A percentile compares a stretch with the other conserved stretches of the same genome.
Evolutionary conservation across 2,329 filamentous ascomycete genomes (phyloP).

Genomic region (Alternaria panax): DNA sequence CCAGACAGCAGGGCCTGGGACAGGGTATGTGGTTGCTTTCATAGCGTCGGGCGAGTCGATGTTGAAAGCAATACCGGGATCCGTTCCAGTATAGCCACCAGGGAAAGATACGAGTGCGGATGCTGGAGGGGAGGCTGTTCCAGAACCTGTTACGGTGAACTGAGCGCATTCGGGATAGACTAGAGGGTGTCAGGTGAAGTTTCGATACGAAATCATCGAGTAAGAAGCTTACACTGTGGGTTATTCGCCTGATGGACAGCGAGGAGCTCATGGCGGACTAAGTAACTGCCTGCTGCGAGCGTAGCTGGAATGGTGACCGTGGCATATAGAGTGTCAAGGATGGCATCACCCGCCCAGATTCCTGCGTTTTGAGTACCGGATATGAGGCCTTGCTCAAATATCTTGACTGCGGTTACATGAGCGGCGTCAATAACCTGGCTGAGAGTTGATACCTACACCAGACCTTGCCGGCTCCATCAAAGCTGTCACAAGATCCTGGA

Average conservation of each 20-base stretch:
- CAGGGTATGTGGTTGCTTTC: slow-evolving; percentile 35
- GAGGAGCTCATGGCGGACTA: slow-evolving; percentile 65
- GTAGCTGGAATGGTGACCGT: slow-evolving; percentile 60
- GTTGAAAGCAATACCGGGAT: slow-evolving; percentile 55
- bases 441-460: slow-evolving; percentile 49
- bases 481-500: slow-evolving; percentile 55
- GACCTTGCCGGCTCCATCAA: slow-evolving; percentile 59
- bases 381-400: slow-evolving; percentile 61
- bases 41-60: slow-evolving; percentile 38
- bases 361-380: slow-evolving; percentile 55
- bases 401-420: slow-evolving; percentile 55
- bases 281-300: slow-evolving; percentile 60
- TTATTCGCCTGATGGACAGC: slow-evolving; percentile 63
- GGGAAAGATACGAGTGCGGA: slow-evolving; percentile 56
- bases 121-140: slow-evolving; percentile 53
- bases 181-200: slow-evolving; percentile 33
- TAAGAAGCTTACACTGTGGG: slow-evolving; percentile 51
- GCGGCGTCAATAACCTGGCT: slow-evolving; percentile 24
- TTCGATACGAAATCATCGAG: neutral
- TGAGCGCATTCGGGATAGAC: slow-evolving; percentile 67
- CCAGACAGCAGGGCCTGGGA: slow-evolving; percentile 40
- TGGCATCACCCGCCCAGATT: slow-evolving; percentile 59
- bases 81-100: slow-evolving; percentile 48
- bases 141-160: slow-evolving; percentile 59
- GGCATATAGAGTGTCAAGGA: slow-evolving; percentile 57